Evolutionary conservation across 805 yeast species (phyloP), one percentile per base, ranked within the genome.

Genomic region (Starmerella vitae): DNA sequence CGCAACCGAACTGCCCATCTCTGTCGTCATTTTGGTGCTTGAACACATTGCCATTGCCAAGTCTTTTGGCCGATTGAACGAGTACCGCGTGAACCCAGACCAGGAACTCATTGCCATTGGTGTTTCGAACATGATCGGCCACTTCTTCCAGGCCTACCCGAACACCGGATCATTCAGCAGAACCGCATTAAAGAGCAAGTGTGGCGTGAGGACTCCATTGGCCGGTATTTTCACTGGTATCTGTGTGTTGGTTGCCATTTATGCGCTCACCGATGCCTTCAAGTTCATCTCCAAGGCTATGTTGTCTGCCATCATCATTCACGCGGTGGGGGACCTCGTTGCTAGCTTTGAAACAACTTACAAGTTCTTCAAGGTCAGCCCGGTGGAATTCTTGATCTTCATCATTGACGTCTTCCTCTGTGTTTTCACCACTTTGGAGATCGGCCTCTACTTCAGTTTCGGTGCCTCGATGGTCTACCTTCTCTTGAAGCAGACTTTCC

Each of bases 21-120:
- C 94, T 13, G 71, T 77, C 17, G 78, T 86, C 50, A 76, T 86
- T 44, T 67, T 86, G 51, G 70, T 86, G 47, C 67, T 86, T 50
- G 96, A 86, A 60, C 96, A 86, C 59, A 86, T 86, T 56, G 85
- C 96, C 37, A 86, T 86, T 51, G 68, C 96, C 37, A 86, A 85
- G 60, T 83, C 95, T 1, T 86, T 86, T 55, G 96, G 95, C 40
- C 72, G 96, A 61, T 65, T 85, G 49, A 85, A 86, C 56, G 94
- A 83, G 57, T 86, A 86, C 62, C 83, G 82, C 52, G 78, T 86
- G 52, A 72, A 77, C 43, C 94, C 96, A 35, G 88, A 86, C 62
- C 96, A 86, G 66, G 96, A 86, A 60, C 70, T 86, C 39, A 71
- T 86, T 54, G 95, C 96, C 30, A 86, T 86, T 60, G 96, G 96